phyloP scores from a whole-genome alignment of 305 asterid species.

The Plantago coronopus region DNA sequence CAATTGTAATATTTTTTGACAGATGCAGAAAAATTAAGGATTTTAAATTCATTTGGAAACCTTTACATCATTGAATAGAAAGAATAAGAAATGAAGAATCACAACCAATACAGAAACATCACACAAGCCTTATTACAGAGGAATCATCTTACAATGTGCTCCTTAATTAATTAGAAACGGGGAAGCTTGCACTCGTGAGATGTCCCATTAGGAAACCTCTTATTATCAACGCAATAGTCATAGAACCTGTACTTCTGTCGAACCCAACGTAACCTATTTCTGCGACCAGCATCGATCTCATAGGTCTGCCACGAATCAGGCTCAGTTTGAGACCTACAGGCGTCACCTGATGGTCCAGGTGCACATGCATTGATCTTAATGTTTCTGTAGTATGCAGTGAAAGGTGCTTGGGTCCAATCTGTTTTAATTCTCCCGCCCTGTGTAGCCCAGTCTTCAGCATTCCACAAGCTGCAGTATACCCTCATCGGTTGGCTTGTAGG shows the following conservation, averaged over 20 bases:
- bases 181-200: constrained; percentile 45
- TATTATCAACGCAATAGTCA: constrained; percentile 39
- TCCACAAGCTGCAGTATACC: constrained; percentile 35
- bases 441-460: constrained; percentile 43
- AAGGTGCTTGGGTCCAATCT: constrained; percentile 39
- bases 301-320: constrained; percentile 20
- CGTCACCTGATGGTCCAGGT: constrained; percentile 2
- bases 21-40: no score
- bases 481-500: constrained; percentile 37
- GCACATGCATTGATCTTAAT: constrained; percentile 22
- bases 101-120: not conserved
- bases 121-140: not conserved
- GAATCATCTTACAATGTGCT: not conserved
- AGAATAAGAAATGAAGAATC: not conserved
- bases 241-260: constrained; percentile 43
- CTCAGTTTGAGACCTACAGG: constrained; percentile 4
- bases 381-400: constrained; percentile 30
- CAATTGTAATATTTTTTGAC: no score
- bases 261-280: constrained; percentile 49
- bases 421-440: constrained; percentile 39
- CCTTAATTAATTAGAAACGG: constrained; percentile 30
- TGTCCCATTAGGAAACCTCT: constrained; percentile 42
- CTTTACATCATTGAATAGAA: constrained; percentile 3
- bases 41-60: not conserved
- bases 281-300: constrained; percentile 31